A percentile compares a stretch with the other conserved stretches of the same genome.
Conservation (phyloP, 495 filamentous ascomycete species). For the Neurospora cerealis region DNA sequence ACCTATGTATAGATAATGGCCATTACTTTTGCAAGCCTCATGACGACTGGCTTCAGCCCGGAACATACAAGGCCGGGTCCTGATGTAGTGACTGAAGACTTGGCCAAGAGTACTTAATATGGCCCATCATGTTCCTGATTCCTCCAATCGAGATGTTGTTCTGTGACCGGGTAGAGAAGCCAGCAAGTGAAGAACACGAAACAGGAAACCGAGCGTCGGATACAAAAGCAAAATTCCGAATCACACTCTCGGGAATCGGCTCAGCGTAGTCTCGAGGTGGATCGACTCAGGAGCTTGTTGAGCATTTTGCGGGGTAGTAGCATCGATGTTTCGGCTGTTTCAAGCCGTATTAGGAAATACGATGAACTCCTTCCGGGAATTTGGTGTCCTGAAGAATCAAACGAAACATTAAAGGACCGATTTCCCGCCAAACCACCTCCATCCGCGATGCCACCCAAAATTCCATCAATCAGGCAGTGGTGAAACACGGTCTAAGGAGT, state of each 20-base stretch:
- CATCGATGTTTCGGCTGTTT: background rate
- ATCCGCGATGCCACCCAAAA: background rate
- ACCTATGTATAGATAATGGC: background rate
- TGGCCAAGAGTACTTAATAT: background rate
- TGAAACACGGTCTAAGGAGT: background rate
- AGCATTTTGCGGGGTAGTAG: background rate
- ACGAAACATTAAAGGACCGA: background rate
- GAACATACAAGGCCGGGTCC: background rate
- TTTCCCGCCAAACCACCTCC: background rate
- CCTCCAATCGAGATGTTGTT: background rate
- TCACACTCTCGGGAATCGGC: background rate
- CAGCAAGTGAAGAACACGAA: background rate
- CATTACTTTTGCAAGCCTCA: background rate
- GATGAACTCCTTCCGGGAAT: background rate
- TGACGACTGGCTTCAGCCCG: background rate
- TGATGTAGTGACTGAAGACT: background rate
- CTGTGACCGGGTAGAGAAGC: background rate
- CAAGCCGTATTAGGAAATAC: background rate
- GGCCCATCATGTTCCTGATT: background rate
- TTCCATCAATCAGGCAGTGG: constrained; percentile 16
- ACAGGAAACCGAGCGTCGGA: background rate
- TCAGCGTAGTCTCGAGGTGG: background rate
- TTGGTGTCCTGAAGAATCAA: background rate
- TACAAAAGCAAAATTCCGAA: background rate
- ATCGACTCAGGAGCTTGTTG: background rate